Percentiles rank a stretch among this genome's conserved stretches.
phyloP scores from a whole-genome alignment of 2,329 filamentous ascomycete species.

The Fusarium anthophilum region DNA sequence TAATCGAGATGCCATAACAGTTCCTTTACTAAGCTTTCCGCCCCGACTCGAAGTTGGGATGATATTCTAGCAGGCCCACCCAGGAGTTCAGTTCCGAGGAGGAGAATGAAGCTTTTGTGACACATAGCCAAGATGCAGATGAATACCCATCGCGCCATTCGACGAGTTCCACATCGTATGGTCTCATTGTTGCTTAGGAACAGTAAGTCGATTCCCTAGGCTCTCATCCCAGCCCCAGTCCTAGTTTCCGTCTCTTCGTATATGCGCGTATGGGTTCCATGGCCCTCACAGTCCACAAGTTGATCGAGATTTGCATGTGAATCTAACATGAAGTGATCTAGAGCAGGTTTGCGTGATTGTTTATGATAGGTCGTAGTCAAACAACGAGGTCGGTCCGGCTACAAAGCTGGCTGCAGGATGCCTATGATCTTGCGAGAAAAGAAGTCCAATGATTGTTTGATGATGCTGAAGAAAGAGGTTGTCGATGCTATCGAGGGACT shows the following conservation, averaged over 20 bases:
- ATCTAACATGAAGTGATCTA: background rate
- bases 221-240: too few relatives aligned
- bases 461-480: background rate
- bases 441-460: background rate
- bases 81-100: too few relatives aligned
- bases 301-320: background rate
- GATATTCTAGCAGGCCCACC: background rate
- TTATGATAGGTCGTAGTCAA: background rate
- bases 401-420: background rate
- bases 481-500: background rate
- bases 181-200: background rate
- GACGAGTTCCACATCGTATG: background rate
- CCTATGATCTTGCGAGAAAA: background rate
- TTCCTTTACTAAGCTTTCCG: too few relatives aligned
- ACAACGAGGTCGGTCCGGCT: conserved; percentile 16
- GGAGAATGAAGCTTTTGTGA: background rate
- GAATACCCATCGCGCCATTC: background rate
- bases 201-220: background rate
- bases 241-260: background rate
- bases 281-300: background rate
- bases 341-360: background rate
- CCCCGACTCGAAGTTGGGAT: background rate
- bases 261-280: background rate
- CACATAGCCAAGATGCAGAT: background rate
- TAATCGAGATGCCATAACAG: background rate